Evolutionary conservation across 371 early-diverging fungal species (phyloP).

Genomic region (Saksenaea vasiformis): DNA sequence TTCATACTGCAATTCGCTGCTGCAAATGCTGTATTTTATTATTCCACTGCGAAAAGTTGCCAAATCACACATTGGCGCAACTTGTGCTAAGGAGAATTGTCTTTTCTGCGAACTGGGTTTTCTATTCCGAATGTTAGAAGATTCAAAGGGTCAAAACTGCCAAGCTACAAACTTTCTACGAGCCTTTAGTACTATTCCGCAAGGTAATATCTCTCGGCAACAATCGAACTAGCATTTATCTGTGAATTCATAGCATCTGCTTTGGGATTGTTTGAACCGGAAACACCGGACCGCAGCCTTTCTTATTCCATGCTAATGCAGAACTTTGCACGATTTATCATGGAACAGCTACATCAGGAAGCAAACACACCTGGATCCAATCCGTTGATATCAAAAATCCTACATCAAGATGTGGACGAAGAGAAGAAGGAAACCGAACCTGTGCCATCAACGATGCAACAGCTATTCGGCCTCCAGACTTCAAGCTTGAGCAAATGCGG

Average conservation of each 20-base stretch:
- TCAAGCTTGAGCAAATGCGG: constrained; percentile 65
- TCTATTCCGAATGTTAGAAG: constrained; percentile 88
- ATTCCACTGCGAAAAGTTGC: constrained; percentile 65
- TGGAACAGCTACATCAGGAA: constrained; percentile 86
- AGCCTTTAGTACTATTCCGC: constrained; percentile 80
- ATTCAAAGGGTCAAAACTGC: constrained; percentile 88
- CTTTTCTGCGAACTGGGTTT: constrained; percentile 91
- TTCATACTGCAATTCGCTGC: constrained; percentile 85
- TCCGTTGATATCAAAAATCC: constrained; percentile 35
- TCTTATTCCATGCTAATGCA: constrained; percentile 80
- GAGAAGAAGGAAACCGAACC: constrained; percentile 2
- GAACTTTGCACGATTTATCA: constrained; percentile 84
- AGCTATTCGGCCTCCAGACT: constrained; percentile 71
- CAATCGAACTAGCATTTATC: background rate
- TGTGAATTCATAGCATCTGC: constrained; percentile 58
- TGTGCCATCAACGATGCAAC: constrained; percentile 65
- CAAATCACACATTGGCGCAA: constrained; percentile 70
- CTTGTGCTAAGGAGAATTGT: constrained; percentile 78
- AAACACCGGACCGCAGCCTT: constrained; percentile 58
- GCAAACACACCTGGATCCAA: constrained; percentile 38
- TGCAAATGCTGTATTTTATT: constrained; percentile 84
- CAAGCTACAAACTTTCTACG: constrained; percentile 91
- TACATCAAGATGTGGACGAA: constrained; percentile 14
- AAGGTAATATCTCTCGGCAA: constrained; percentile 52
- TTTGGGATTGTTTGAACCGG: constrained; percentile 84